Conservation (phyloP, 1,284 basidiomycete species). For the Ceratobasidium sp. region DNA sequence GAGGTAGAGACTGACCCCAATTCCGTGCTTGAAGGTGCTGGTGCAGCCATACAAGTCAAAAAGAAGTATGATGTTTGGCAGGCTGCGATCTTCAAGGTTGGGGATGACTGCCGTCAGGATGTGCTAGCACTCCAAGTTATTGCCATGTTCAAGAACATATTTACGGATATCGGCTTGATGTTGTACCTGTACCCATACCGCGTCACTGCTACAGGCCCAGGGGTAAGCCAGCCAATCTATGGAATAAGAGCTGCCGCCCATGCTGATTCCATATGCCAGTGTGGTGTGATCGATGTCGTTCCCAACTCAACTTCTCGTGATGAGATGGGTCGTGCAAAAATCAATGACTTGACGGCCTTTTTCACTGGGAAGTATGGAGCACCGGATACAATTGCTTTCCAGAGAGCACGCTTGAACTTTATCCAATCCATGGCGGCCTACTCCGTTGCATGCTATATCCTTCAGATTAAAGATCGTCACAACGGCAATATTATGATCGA, state of each 20-base stretch:
- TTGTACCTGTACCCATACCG: conserved; percentile 96
- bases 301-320: conserved; percentile 97
- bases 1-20: conserved; percentile 70
- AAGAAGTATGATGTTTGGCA: conserved; percentile 90
- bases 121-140: conserved; percentile 95
- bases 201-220: conserved; percentile 95
- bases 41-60: conserved; percentile 48
- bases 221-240: conserved; percentile 65
- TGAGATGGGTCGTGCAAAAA: conserved; percentile 98
- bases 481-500: conserved; percentile 99
- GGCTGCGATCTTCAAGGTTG: conserved; percentile 99
- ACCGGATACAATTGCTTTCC: conserved; percentile 87
- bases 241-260: conserved; percentile 4
- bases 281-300: conserved; percentile 98
- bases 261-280: conserved; percentile 57
- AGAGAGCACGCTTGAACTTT: conserved; percentile 92
- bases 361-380: conserved; percentile 95
- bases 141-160: conserved; percentile 99
- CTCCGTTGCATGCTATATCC: conserved; percentile 96
- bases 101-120: conserved; percentile 98
- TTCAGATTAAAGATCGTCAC: conserved; percentile 98
- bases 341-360: conserved; percentile 94
- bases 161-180: conserved; percentile 81
- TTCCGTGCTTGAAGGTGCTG: conserved; percentile 64
- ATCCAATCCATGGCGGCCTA: conserved; percentile 99